Evolutionary conservation across 768 basidiomycete species (phyloP), one percentile per base, ranked within the genome.

Genomic region (Dictyophora rubrovolvata): DNA sequence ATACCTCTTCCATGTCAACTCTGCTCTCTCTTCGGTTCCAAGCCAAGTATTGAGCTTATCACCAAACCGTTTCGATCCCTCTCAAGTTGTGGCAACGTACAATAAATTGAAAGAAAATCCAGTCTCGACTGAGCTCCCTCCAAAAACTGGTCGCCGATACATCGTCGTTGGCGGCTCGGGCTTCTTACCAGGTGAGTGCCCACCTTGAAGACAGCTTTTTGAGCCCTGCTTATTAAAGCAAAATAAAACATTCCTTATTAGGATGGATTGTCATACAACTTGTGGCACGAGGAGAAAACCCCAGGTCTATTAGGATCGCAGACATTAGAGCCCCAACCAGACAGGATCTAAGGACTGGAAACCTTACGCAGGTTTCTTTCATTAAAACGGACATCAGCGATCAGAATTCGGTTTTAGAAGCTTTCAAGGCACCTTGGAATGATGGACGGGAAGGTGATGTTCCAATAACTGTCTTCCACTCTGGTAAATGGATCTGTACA

Each of bases 181-280:
- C 78, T 48, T 46, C 50, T 51, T 59, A 20, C 18, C 57, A 35
- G 57, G 57, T 52, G 17, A 34, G 23, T 10, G 20, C 8, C 21
- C 37, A 54, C 11, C 10, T n/a, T 20, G 16, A 22, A 17, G 14
- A 1, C 10, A 5, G 14, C 2, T 28, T 11, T 10, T 2, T 14
- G 8, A 33, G 34, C 28, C 20, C 9, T 36, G 18, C 20, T 36
- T 5, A 36, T 14, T 10, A 33, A 20, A 6, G 5, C 5, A 57
- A n/a, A 48, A 21, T 57, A n/a, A 57, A 11, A 48, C 21, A 11
- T 23, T 33, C 11, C 22, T 89, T 60, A 69, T 89, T 2, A 12
- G 85, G 86, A 7, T 90, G 88, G 88, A 83, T 90, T 37, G 82
- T 85, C 3, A 72, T 81, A 0, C 81, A 86, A 48, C 73, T 90